Evolutionary conservation across 371 early-diverging fungal genomes (phyloP).

Genomic region (Funneliformis caledonium): DNA sequence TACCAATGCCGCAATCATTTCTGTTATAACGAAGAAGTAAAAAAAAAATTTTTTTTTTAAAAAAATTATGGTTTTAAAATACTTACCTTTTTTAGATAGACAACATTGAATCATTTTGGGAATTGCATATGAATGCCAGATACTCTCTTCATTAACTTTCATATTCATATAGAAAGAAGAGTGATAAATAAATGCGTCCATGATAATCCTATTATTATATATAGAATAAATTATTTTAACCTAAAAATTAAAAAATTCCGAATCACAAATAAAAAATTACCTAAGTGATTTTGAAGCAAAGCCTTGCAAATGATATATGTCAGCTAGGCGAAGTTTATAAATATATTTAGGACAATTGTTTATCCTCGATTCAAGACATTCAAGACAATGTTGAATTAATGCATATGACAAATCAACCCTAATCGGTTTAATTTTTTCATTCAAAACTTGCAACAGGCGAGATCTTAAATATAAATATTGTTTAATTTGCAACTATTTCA

Average conservation of each 20-base stretch:
- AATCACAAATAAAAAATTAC: neutral
- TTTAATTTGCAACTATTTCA: neutral
- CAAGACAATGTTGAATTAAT: neutral
- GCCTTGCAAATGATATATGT: conserved; percentile 14
- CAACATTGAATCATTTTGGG: conserved; percentile 19
- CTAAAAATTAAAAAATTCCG: neutral
- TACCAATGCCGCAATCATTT: conserved; percentile 7
- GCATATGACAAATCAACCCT: neutral
- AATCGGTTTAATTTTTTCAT: neutral
- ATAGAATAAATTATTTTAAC: neutral
- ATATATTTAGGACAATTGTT: conserved; percentile 6
- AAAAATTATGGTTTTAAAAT: neutral
- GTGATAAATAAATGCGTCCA: neutral
- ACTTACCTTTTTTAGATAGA: conserved; percentile 11
- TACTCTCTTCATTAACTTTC: neutral
- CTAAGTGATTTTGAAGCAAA: neutral
- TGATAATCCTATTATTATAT: neutral
- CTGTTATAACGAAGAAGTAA: neutral
- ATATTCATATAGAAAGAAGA: neutral
- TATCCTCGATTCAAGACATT: neutral
- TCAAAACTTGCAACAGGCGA: neutral
- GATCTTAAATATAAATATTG: neutral
- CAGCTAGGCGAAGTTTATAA: neutral
- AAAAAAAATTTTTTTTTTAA: neutral
- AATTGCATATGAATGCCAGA: neutral